Conservation (phyloP, 2,329 filamentous ascomycete species). For the Scedosporium boydii region DNA sequence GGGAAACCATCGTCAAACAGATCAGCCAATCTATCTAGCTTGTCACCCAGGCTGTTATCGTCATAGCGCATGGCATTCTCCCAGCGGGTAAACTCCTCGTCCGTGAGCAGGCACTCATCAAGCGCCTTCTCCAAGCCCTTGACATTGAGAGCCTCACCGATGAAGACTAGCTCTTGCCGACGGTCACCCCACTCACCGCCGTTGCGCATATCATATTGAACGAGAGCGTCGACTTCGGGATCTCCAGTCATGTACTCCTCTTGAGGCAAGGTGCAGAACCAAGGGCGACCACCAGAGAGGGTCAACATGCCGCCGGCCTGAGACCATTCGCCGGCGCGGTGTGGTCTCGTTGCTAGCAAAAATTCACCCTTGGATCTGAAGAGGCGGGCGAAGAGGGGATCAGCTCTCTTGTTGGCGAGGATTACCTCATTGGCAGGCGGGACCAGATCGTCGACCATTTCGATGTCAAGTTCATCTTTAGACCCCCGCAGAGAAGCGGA, state of each 20-base stretch:
- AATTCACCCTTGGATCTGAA: slow-evolving; percentile 56
- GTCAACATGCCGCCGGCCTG: slow-evolving; percentile 57
- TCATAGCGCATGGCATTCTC: slow-evolving; percentile 37
- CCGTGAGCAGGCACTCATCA: slow-evolving; percentile 52
- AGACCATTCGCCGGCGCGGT: slow-evolving; percentile 48
- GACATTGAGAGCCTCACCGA: slow-evolving; percentile 54
- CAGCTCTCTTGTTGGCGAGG: slow-evolving; percentile 44
- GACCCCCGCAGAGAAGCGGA: not conserved
- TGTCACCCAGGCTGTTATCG: slow-evolving; percentile 23
- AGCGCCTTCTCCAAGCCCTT: slow-evolving; percentile 40
- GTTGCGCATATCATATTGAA: slow-evolving; percentile 38
- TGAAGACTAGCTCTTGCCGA: slow-evolving; percentile 64
- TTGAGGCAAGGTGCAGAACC: slow-evolving; percentile 51
- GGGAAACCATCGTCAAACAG: slow-evolving; percentile 52
- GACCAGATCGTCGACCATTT: slow-evolving; percentile 12
- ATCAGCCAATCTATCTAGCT: slow-evolving; percentile 34
- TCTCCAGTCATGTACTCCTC: slow-evolving; percentile 39
- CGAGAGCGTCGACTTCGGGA: slow-evolving; percentile 34
- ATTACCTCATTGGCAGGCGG: slow-evolving; percentile 32
- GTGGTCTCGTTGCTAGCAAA: slow-evolving; percentile 49
- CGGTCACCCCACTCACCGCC: slow-evolving; percentile 59
- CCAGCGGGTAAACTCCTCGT: slow-evolving; percentile 47
- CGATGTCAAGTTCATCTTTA: slow-evolving; percentile 9
- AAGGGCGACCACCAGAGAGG: slow-evolving; percentile 40
- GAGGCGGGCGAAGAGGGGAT: slow-evolving; percentile 42